These are phyloP conservation scores for Epichloe aotearoae DNA, from an alignment of 2,329 filamentous ascomycete genomes.

Conservation along the genomic window DNA sequence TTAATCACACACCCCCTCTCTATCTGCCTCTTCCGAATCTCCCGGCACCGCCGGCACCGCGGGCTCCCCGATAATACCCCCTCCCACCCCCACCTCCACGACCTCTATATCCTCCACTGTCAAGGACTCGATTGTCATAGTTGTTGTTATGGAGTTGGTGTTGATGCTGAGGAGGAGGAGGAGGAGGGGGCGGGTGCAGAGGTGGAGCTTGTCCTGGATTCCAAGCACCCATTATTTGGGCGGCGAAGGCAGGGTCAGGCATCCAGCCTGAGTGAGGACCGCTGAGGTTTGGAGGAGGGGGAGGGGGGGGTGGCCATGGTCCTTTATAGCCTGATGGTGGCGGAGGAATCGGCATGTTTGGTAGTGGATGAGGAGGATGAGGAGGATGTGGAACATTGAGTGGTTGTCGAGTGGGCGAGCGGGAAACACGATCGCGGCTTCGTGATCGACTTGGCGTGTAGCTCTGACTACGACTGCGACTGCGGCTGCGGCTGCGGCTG, in stretches of 20 bases:
- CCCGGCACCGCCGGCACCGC: constrained; percentile 1
- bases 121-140: constrained; percentile 15
- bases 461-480: constrained; percentile 12
- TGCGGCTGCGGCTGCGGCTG: constrained; percentile 7
- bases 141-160: constrained; percentile 10
- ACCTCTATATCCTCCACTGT: constrained; percentile 15
- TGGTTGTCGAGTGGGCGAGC: constrained; percentile 3
- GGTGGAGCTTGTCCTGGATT: constrained; percentile 10
- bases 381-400: constrained; percentile 8
- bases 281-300: constrained; percentile 10
- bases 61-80: constrained; percentile 3
- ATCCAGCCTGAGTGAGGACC: constrained; percentile 13
- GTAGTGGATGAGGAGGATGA: constrained; percentile 10
- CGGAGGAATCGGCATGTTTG: constrained; percentile 14
- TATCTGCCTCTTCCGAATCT: constrained; percentile 1
- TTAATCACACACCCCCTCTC: not conserved
- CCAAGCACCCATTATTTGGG: constrained; percentile 17
- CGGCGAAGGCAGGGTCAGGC: constrained; percentile 14
- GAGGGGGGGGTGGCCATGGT: constrained; percentile 26
- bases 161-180: constrained; percentile 3
- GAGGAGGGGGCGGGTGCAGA: constrained; percentile 6
- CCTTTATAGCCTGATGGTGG: constrained; percentile 26
- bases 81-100: constrained; percentile 9
- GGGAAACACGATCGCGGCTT: constrained; percentile 11
- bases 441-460: constrained; percentile 13